Evolutionary conservation across 2,329 filamentous ascomycete species (phyloP), one percentile per base, ranked within the genome.

Genomic region (Conoideocrella luteorostrata): DNA sequence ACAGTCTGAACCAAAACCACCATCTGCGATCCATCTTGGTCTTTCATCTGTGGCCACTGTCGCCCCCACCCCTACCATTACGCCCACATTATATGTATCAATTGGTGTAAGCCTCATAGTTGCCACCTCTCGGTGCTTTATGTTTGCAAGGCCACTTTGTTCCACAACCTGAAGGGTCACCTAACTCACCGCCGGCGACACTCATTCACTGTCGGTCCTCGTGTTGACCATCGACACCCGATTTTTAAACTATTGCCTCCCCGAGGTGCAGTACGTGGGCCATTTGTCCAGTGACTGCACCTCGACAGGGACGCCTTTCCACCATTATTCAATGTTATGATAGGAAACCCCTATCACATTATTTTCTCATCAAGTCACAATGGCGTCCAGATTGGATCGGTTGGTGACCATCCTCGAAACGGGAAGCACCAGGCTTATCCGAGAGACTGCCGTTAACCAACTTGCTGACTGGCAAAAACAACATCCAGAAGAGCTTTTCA

Each of bases 381-480:
- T 43, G 49, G 17, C 23, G 26, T 42, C 46, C 58, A 88, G 86
- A 77, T 79, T 91, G 59, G 86, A 90, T 71, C 82, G 86, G 63
- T 76, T 91, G 56, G 86, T 91, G 74, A 90, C 85, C 52, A 81
- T 98, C 62, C 82, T 98, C 56, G 93, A 98, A 75, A 97, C 93
- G 46, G 93, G 93, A 56, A 97, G 91, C 69, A 98, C 93, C 48
- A 84, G 86, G 61, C 75, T 98, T 53, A 97, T 98, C 61, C 84
- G 94, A 54, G 95, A 96, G 61, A 98, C 93, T 50, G 94, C 93
- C 50, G 93, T 95, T 49, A 89, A 94, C 60, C 93, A 98, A 68
- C 77, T 98, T 50, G 93, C 90, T 49, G 93, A 98, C 67, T 93
- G 95, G 65, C 94, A 98, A 67, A 97, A 96, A 63, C 87, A 93